Conservation (phyloP, 768 basidiomycete genomes). For the Goffeauzyma gilvescens region DNA sequence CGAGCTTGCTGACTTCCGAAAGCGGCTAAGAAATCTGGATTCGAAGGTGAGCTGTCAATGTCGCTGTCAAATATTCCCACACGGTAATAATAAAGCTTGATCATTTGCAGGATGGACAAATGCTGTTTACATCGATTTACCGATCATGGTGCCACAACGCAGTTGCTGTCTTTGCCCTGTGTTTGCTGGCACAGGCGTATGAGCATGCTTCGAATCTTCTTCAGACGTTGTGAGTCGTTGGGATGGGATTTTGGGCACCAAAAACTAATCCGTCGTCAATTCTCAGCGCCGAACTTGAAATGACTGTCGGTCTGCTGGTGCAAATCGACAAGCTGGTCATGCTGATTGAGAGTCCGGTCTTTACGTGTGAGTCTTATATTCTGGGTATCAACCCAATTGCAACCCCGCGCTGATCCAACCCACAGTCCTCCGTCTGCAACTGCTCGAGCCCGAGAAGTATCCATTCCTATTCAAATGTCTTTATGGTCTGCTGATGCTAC, state of each 20-base stretch:
- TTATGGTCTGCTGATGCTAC: constrained; percentile 86
- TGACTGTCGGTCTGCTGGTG: constrained; percentile 81
- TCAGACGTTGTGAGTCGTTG: constrained; percentile 61
- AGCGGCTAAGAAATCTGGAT: constrained; percentile 77
- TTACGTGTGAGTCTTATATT: constrained; percentile 52
- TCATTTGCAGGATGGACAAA: constrained; percentile 80
- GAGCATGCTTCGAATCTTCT: constrained; percentile 94
- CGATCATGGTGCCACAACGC: constrained; percentile 98
- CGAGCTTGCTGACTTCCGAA: constrained; percentile 84
- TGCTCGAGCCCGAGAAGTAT: constrained; percentile 89
- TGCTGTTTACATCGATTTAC: constrained; percentile 79
- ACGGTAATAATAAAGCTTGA: neutral
- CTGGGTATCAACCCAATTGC: neutral
- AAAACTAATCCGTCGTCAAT: neutral
- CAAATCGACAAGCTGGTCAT: constrained; percentile 97
- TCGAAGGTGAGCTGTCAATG: constrained; percentile 48
- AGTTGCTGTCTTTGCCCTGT: constrained; percentile 87
- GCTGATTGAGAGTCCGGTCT: constrained; percentile 91
- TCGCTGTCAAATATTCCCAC: neutral
- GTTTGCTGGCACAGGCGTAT: constrained; percentile 90
- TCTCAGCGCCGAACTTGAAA: constrained; percentile 77
- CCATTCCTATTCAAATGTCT: constrained; percentile 93
- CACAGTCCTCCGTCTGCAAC: constrained; percentile 56
- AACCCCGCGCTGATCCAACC: neutral
- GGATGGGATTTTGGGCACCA: neutral